Percentiles rank a stretch among this genome's conserved stretches.
phyloP scores from a whole-genome alignment of 495 filamentous ascomycete species.

The Coniosporium apollinis region DNA sequence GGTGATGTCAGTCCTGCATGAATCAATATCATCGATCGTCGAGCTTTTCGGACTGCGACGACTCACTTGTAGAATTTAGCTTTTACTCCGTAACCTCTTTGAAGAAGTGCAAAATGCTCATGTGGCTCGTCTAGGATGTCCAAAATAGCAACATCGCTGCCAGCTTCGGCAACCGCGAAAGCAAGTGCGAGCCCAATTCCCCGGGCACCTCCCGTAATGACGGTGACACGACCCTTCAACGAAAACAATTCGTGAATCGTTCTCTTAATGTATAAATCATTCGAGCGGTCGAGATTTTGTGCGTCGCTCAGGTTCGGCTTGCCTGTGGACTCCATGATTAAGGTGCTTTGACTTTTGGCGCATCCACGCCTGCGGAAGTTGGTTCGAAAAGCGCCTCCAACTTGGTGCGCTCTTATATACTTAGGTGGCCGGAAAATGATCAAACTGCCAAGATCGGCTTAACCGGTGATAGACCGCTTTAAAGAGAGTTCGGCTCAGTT shows the following conservation, averaged over 20 bases:
- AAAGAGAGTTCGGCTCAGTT: too few species aligned
- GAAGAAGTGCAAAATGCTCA: not conserved
- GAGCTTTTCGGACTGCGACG: too few species aligned
- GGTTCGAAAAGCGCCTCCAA: too few species aligned
- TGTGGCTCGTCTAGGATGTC: conserved; percentile 1
- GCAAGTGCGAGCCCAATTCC: conserved; percentile 3
- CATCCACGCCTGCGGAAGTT: too few species aligned
- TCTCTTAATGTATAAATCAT: not conserved
- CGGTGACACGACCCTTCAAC: not conserved
- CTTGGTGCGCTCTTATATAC: too few species aligned
- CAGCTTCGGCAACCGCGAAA: not conserved
- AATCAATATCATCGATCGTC: too few species aligned
- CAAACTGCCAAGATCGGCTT: too few species aligned
- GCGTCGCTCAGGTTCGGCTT: too few species aligned
- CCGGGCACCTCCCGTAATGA: not conserved
- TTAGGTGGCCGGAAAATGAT: too few species aligned
- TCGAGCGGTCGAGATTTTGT: not conserved
- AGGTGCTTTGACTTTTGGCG: too few species aligned
- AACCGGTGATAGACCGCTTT: too few species aligned
- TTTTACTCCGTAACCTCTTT: not conserved
- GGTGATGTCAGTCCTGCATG: conserved; percentile 5
- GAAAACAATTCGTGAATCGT: not conserved
- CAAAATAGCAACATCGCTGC: not conserved
- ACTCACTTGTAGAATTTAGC: conserved; percentile 4
- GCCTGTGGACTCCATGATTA: too few species aligned